Evolutionary conservation across 1,139 yeast genomes (phyloP).

Genomic region (Pichia sp.): DNA sequence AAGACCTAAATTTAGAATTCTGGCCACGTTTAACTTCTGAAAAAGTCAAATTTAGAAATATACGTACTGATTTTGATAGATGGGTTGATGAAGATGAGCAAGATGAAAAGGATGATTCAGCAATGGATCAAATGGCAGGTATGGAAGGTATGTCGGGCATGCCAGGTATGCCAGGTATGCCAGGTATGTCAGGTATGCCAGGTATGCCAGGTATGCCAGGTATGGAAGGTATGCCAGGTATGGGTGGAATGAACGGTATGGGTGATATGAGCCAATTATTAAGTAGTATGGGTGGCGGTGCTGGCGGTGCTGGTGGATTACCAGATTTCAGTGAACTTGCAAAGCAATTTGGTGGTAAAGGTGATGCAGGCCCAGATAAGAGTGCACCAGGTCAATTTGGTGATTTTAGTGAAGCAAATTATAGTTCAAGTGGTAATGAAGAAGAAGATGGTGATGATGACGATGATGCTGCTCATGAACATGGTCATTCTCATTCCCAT

Average conservation of each 20-base stretch:
- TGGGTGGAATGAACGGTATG: conserved; percentile 25
- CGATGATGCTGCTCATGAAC: conserved; percentile 7
- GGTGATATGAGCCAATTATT: neutral
- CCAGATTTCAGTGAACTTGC: conserved; percentile 23
- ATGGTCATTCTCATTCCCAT: neutral
- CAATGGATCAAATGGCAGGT: conserved; percentile 27
- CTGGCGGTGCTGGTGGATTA: neutral
- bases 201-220: conserved; percentile 9
- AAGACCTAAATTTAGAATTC: conserved; percentile 55
- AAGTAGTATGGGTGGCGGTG: neutral
- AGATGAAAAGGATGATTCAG: conserved; percentile 50
- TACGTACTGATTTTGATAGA: conserved; percentile 92
- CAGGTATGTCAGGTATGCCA: conserved; percentile 30
- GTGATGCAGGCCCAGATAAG: conserved; percentile 9
- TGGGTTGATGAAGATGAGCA: conserved; percentile 98
- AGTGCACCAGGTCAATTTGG: conserved; percentile 15
- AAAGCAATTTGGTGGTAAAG: conserved; percentile 21
- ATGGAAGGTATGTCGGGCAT: conserved; percentile 24
- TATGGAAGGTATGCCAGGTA: conserved; percentile 10
- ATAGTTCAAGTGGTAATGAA: conserved; percentile 27
- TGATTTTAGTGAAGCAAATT: conserved; percentile 17
- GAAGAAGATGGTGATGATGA: conserved; percentile 22
- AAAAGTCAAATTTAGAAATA: conserved; percentile 60
- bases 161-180: conserved; percentile 3
- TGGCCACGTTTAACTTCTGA: conserved; percentile 91